phyloP scores from a whole-genome alignment of 2,329 filamentous ascomycete genomes.

The Epichloe bromicola region DNA sequence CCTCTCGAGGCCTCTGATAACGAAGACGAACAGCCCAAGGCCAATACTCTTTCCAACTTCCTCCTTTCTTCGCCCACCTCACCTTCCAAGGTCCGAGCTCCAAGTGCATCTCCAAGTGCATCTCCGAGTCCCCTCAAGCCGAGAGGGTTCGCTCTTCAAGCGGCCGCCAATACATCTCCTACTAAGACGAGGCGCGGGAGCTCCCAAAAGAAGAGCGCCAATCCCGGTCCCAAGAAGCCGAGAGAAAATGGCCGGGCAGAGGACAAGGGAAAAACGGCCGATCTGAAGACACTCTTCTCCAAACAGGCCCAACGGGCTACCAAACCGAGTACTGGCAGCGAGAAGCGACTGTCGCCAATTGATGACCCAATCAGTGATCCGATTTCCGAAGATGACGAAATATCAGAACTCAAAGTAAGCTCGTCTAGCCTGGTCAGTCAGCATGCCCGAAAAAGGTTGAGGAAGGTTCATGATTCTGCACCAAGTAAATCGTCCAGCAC shows the following conservation, averaged over 20 bases:
- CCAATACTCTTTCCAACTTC: constrained; percentile 39
- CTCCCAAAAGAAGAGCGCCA: constrained; percentile 14
- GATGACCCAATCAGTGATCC: constrained; percentile 42
- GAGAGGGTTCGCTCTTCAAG: constrained; percentile 7
- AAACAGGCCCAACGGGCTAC: constrained; percentile 42
- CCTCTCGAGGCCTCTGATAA: constrained; percentile 36
- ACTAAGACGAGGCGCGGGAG: constrained; percentile 9
- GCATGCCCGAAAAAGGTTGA: constrained; percentile 41
- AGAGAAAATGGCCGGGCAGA: constrained; percentile 26
- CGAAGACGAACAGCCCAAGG: constrained; percentile 30
- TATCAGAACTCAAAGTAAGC: constrained; percentile 36
- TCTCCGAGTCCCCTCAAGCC: constrained; percentile 30
- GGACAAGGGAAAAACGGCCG: constrained; percentile 40
- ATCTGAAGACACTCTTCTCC: constrained; percentile 47
- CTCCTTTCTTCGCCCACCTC: constrained; percentile 39
- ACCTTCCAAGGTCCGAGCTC: constrained; percentile 18
- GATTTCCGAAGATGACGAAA: constrained; percentile 49
- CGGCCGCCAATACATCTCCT: constrained; percentile 9
- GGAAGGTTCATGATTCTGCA: constrained; percentile 18
- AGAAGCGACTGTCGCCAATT: constrained; percentile 17
- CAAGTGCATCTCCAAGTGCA: constrained; percentile 24
- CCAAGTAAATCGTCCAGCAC: constrained; percentile 16
- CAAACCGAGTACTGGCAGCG: constrained; percentile 18
- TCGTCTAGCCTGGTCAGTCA: constrained; percentile 42
- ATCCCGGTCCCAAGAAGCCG: constrained; percentile 26